Conservation (phyloP, 176 grass and related monocot genomes). For the Miscanthus lutarioriparius region DNA sequence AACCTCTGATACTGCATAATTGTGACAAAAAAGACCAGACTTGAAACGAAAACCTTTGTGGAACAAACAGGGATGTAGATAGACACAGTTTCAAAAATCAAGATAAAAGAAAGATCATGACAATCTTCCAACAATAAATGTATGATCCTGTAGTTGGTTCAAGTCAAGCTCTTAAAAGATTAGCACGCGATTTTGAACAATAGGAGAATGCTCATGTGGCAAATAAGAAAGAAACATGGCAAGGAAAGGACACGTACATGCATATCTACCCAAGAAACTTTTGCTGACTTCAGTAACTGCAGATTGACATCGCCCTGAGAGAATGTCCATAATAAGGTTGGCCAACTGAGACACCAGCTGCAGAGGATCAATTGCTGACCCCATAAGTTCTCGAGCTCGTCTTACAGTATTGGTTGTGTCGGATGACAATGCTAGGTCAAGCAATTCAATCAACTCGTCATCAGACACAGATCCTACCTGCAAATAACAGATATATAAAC, state of each 20-base stretch:
- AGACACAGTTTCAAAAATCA: neutral
- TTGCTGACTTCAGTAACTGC: conserved; percentile 81
- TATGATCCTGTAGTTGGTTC: neutral
- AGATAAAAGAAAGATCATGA: neutral
- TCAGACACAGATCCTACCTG: conserved; percentile 95
- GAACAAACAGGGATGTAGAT: neutral
- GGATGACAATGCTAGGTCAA: conserved; percentile 92
- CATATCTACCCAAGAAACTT: conserved; percentile 83
- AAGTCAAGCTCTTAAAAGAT: neutral
- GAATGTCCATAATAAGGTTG: conserved; percentile 99
- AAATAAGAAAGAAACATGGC: neutral
- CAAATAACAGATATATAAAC: conserved; percentile 47
- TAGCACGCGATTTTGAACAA: neutral
- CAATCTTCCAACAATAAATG: neutral
- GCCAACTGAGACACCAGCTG: conserved; percentile 98
- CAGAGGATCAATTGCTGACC: conserved; percentile 82
- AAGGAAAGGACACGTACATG: conserved; percentile 53
- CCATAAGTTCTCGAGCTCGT: conserved; percentile 90
- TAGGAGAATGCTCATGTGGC: neutral
- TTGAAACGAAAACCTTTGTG: conserved; percentile 19
- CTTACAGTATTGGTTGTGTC: conserved; percentile 93
- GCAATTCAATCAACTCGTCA: conserved; percentile 89
- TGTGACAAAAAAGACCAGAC: neutral
- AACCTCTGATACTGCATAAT: conserved; percentile 66
- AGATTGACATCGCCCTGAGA: conserved; percentile 74